These are phyloP conservation scores for Boletus vermiculosoides DNA, from an alignment of 768 basidiomycete species.

Conservation along the genomic window DNA sequence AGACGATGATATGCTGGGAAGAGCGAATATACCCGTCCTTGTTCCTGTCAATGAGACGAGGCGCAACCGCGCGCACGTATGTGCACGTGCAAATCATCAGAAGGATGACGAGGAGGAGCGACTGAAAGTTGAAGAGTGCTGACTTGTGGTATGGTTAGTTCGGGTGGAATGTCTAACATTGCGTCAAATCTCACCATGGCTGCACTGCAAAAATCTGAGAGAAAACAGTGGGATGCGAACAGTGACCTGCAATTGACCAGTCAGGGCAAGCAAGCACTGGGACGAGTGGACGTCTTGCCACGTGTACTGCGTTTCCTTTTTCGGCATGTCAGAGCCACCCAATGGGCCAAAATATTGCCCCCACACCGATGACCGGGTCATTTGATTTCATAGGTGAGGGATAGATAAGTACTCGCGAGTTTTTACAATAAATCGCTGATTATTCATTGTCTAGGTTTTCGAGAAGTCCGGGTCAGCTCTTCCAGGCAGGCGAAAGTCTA, in stretches of 20 bases:
- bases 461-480: neutral
- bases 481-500: neutral
- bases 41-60: constrained; percentile 88
- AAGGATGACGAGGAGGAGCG: constrained; percentile 88
- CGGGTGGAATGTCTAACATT: neutral
- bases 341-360: neutral
- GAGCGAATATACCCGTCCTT: constrained; percentile 74
- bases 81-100: constrained; percentile 97
- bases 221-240: neutral
- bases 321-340: neutral
- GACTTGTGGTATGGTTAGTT: constrained; percentile 49
- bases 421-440: neutral
- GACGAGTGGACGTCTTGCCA: neutral
- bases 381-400: neutral
- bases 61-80: constrained; percentile 87
- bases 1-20: neutral
- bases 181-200: constrained; percentile 17
- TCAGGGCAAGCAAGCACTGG: neutral
- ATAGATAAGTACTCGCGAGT: neutral
- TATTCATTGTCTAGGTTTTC: neutral
- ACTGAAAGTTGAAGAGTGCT: constrained; percentile 97
- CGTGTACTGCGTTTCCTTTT: neutral
- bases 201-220: neutral
- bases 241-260: neutral
- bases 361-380: neutral